These are phyloP conservation scores for Fraxinus greggii DNA, from an alignment of 305 asterid species.

Conservation along the genomic window DNA sequence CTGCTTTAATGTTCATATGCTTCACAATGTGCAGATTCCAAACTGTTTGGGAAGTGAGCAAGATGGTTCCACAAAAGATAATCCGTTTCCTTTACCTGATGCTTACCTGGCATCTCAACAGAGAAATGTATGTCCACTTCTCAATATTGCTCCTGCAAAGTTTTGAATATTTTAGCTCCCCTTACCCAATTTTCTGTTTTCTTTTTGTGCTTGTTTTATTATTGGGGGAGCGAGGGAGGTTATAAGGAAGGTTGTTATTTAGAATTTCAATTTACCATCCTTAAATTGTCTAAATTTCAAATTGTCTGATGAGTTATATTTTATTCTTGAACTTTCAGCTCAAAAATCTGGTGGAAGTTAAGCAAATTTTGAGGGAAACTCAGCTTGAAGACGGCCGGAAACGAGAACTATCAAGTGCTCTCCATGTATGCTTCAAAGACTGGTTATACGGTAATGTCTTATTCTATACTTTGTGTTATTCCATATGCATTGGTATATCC, in stretches of 20 bases:
- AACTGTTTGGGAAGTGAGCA: constrained; percentile 75
- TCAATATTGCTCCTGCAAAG: not conserved
- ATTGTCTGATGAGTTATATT: not conserved
- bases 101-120: constrained; percentile 79
- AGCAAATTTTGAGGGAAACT: constrained; percentile 72
- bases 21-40: constrained; percentile 58
- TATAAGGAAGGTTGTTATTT: not conserved
- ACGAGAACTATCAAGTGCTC: constrained; percentile 81
- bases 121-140: constrained; percentile 60
- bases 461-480: constrained; percentile 1
- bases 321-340: constrained; percentile 42
- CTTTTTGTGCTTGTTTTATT: constrained; percentile 1
- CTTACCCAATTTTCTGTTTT: not conserved
- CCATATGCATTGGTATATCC: not conserved
- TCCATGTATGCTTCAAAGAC: constrained; percentile 86
- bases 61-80: constrained; percentile 67
- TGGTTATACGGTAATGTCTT: constrained; percentile 55
- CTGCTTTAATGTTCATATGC: constrained; percentile 23
- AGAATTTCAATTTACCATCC: not conserved
- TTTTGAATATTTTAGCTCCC: not conserved
- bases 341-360: constrained; percentile 72
- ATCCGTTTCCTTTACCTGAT: constrained; percentile 87
- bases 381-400: constrained; percentile 87
- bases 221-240: not conserved
- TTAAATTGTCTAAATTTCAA: not conserved